These are phyloP conservation scores for Ogataea nonfermentans DNA, from an alignment of 805 yeast genomes.

Conservation along the genomic window DNA sequence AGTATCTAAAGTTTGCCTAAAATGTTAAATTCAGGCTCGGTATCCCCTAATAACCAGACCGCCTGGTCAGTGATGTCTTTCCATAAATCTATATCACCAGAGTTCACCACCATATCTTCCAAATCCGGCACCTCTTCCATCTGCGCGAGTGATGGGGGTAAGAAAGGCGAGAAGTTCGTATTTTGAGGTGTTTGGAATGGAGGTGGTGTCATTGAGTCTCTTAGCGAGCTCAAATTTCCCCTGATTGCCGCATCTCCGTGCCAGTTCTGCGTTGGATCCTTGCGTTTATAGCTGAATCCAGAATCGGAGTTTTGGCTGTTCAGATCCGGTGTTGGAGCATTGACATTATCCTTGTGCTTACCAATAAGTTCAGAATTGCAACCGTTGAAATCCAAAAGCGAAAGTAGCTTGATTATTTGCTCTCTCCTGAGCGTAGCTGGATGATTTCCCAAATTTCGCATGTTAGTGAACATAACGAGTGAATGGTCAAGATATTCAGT, in stretches of 20 bases:
- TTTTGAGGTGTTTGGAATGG: background rate
- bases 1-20: slow-evolving; percentile 12
- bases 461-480: slow-evolving; percentile 61
- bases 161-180: slow-evolving; percentile 28
- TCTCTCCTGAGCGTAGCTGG: slow-evolving; percentile 77
- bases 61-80: slow-evolving; percentile 76
- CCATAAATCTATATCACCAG: slow-evolving; percentile 60
- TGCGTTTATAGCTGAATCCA: slow-evolving; percentile 14
- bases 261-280: background rate
- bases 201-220: slow-evolving; percentile 1
- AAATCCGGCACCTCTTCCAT: slow-evolving; percentile 37
- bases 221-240: slow-evolving; percentile 1
- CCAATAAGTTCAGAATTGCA: slow-evolving; percentile 54
- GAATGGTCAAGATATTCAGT: slow-evolving; percentile 72
- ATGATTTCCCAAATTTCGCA: slow-evolving; percentile 75
- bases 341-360: slow-evolving; percentile 53
- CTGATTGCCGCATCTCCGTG: background rate
- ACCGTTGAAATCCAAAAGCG: slow-evolving; percentile 66
- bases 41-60: slow-evolving; percentile 59
- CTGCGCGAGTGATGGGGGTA: slow-evolving; percentile 32
- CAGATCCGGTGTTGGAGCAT: slow-evolving; percentile 27
- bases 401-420: slow-evolving; percentile 62
- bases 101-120: slow-evolving; percentile 34
- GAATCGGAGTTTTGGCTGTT: slow-evolving; percentile 17
- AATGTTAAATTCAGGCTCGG: slow-evolving; percentile 37